Conservation (phyloP, 179 eudicot genomes). For the Silene noctiflora region DNA sequence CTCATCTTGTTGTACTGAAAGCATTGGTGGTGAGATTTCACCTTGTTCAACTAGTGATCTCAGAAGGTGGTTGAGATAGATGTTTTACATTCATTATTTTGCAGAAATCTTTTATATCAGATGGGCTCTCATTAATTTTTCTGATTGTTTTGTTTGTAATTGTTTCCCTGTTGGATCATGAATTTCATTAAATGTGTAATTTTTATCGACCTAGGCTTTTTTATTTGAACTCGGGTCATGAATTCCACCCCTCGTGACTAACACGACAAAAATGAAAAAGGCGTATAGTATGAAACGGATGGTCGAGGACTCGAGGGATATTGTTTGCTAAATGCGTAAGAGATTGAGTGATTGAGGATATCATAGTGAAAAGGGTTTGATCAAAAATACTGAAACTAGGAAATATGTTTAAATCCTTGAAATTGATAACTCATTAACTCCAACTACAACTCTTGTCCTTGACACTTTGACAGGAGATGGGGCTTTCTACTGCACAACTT, state of each 20-base stretch:
- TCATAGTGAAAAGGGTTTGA: neutral
- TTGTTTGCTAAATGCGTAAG: neutral
- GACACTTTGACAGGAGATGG: neutral
- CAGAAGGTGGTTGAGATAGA: constrained; percentile 57
- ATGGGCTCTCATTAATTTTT: neutral
- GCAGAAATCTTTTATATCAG: no score
- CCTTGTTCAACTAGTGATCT: constrained; percentile 76
- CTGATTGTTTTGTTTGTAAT: neutral
- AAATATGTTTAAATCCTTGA: no score
- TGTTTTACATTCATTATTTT: neutral
- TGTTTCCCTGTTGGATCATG: neutral
- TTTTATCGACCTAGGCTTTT: no score
- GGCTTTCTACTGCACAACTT: neutral
- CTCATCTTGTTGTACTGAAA: constrained; percentile 69
- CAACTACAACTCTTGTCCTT: neutral
- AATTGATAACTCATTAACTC: neutral
- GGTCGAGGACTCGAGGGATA: neutral
- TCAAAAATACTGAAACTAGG: no score
- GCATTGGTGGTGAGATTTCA: constrained; percentile 65
- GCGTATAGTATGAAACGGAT: neutral
- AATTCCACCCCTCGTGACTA: no score
- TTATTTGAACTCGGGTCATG: no score
- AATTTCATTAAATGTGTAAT: no score
- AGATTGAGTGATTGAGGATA: neutral
- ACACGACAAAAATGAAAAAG: neutral